Base-by-base conservation (phyloP, 495 filamentous ascomycete genomes). In the Sphaerosporella brunnea region DNA sequence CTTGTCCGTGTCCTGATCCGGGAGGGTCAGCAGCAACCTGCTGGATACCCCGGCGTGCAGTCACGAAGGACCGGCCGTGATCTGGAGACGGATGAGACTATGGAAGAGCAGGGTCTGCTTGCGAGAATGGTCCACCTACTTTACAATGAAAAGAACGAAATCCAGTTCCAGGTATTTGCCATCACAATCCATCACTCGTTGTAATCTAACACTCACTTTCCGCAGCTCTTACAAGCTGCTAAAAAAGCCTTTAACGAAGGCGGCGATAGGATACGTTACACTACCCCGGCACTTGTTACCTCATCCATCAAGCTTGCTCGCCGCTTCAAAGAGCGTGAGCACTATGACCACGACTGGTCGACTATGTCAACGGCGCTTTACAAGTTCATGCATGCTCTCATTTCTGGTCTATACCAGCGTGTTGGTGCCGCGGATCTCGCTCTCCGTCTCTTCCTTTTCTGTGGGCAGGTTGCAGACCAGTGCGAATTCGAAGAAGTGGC, bases 21-120 rank as follows among this genome's bases (percentile, higher is more conserved):
- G 49, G 92, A 96, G 63, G 90, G 88, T 4, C 75, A 78, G 13
- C 88, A 93, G 53, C 78, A 87, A 47, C 77, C 83, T 13, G 71
- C 72, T 36, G 83, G 84, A 21, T 93, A 93, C 57, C 82, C 85
- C 9, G 84, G 84, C 4, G 73, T 78, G 23, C 78, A 81, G 42
- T 60, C 72, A 1, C 65, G 65, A 64, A 79, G 72, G 59, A 80
- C 67, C 48, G 70, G 62, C 39, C 80, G 92, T 53, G 68, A 71
- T 4, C 38, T 75, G 23, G 74, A 78, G 59, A 95, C 92, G 1
- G 92, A 96, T 34, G 90, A 97, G 64, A 95, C 88, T 0, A 75
- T 96, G 51, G 87, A 95, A 63, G 90, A 96, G 64, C 90, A 97
- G 70, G 90, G 90, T 28, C 93, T 85, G 80, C 68, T 97, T 40